Percentiles rank a stretch among this genome's conserved stretches.
These are phyloP conservation scores for Paspalum vaginatum DNA, from an alignment of 176 grass and related monocot species.

Conservation along the genomic window DNA sequence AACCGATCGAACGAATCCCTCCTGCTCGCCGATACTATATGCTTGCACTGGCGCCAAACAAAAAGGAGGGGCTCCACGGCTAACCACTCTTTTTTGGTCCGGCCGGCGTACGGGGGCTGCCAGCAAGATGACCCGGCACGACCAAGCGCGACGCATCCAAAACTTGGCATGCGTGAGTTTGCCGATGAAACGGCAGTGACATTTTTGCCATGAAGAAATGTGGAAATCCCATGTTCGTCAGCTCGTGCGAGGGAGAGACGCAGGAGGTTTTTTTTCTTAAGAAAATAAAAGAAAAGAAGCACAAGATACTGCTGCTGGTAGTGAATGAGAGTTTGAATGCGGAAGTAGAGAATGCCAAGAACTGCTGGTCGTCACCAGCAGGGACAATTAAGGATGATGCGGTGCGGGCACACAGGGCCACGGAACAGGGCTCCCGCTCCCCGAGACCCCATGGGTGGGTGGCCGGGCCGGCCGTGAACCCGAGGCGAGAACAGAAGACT, in stretches of 20 bases:
- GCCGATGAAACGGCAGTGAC: no score
- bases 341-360: slow-evolving; percentile 44
- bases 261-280: no score
- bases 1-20: not conserved
- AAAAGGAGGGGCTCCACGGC: slow-evolving; percentile 9
- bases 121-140: not conserved
- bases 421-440: not conserved
- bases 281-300: no score
- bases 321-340: not conserved
- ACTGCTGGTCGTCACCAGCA: slow-evolving; percentile 1
- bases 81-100: slow-evolving; percentile 2
- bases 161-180: not conserved
- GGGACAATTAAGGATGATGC: slow-evolving; percentile 21
- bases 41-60: not conserved
- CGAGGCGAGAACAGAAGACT: slow-evolving; percentile 51
- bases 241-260: no score
- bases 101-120: not conserved
- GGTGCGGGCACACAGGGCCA: not conserved
- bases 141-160: not conserved
- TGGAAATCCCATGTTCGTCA: no score
- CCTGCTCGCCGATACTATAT: no score
- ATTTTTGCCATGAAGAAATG: no score
- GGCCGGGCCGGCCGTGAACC: slow-evolving; percentile 15
- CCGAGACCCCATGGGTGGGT: slow-evolving; percentile 40
- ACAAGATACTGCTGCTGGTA: no score